These are phyloP conservation scores for Phytophthora rubi DNA, from an alignment of 352 stramenopile genomes.

Conservation along the genomic window DNA sequence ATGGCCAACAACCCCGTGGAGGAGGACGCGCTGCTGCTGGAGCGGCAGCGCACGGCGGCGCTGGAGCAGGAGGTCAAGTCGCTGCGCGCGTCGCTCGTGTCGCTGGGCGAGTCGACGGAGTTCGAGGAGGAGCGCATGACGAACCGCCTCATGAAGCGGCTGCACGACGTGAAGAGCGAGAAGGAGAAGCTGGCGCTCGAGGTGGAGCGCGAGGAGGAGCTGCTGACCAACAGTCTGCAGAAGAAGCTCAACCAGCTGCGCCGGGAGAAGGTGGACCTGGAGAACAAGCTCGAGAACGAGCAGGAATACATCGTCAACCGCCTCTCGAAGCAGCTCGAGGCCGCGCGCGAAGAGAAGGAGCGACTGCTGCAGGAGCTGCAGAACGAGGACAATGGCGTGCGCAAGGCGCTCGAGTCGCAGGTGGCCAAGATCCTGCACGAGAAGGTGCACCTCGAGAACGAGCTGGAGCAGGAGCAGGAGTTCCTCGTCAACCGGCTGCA, in stretches of 20 bases:
- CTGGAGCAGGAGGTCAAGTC: constrained; percentile 74
- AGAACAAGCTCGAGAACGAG: constrained; percentile 93
- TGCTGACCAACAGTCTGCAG: constrained; percentile 90
- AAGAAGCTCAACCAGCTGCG: constrained; percentile 90
- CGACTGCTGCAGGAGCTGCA: constrained; percentile 70
- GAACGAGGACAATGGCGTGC: constrained; percentile 67
- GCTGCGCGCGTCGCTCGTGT: constrained; percentile 73
- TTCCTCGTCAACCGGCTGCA: constrained; percentile 88
- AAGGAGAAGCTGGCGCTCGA: constrained; percentile 91
- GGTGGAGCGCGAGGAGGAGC: constrained; percentile 91
- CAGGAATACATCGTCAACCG: constrained; percentile 95
- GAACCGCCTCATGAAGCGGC: constrained; percentile 84
- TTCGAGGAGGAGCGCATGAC: constrained; percentile 86
- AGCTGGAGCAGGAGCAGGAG: constrained; percentile 89
- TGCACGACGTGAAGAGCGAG: constrained; percentile 83
- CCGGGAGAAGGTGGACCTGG: constrained; percentile 91
- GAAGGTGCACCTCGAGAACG: constrained; percentile 87
- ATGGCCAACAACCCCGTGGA: constrained; percentile 30
- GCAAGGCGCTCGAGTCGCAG: constrained; percentile 76
- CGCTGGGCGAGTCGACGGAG: constrained; percentile 84
- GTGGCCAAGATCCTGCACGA: constrained; percentile 84
- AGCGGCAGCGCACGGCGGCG: constrained; percentile 76
- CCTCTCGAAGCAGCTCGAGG: constrained; percentile 85
- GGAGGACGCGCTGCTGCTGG: constrained; percentile 63
- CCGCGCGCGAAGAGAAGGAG: constrained; percentile 73